phyloP scores from a whole-genome alignment of 345 rosid genomes.

The Viola odorata region DNA sequence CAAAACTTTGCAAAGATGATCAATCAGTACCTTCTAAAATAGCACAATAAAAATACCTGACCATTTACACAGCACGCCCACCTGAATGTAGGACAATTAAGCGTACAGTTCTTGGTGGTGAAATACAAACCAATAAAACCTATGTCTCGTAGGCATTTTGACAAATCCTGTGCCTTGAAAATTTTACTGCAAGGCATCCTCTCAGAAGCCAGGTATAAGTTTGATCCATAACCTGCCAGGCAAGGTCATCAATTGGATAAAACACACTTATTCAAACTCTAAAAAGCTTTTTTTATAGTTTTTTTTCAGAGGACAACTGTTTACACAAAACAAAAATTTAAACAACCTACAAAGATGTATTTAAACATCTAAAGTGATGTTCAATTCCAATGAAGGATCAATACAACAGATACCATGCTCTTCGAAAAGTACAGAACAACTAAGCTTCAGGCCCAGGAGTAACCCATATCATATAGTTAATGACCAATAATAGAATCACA shows the following conservation, averaged over 20 bases:
- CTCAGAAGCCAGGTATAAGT: background rate
- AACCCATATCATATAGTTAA: too few species aligned
- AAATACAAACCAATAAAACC: constrained; percentile 2
- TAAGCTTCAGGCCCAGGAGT: too few species aligned
- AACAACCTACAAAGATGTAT: background rate
- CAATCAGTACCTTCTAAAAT: background rate
- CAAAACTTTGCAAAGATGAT: constrained; percentile 1
- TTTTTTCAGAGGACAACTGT: background rate
- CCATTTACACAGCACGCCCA: constrained; percentile 24
- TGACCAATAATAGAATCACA: too few species aligned
- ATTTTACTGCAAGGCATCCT: constrained; percentile 10
- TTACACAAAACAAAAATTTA: background rate
- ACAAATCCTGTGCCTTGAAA: background rate
- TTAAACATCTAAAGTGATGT: too few species aligned
- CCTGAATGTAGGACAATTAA: background rate
- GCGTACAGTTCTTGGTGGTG: constrained; percentile 7
- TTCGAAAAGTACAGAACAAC: too few species aligned
- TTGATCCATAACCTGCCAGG: constrained; percentile 8
- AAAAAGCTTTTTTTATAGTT: background rate
- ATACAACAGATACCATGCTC: too few species aligned
- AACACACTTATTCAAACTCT: background rate
- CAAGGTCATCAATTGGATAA: background rate
- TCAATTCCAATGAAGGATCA: too few species aligned
- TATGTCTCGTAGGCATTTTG: background rate
- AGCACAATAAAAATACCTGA: background rate